Evolutionary conservation across 139 green algal species (phyloP).

Genomic region (Closterium sp.): DNA sequence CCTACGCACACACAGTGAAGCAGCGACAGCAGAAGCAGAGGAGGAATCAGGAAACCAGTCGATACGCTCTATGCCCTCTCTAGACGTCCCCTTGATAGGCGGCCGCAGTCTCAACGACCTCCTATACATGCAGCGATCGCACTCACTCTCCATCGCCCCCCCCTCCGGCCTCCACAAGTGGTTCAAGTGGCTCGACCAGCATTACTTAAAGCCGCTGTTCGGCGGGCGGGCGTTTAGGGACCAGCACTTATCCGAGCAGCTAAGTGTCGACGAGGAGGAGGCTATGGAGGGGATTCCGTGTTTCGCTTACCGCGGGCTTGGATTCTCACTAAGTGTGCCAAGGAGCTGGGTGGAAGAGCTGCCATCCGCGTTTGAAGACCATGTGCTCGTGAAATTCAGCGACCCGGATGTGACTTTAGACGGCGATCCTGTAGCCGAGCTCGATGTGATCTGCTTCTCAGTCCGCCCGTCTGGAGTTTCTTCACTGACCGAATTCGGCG

Average conservation of each 20-base stretch:
- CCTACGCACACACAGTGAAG: background rate
- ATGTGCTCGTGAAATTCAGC: background rate
- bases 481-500: background rate
- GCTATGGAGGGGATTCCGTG: background rate
- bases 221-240: constrained; percentile 29
- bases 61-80: background rate
- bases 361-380: background rate
- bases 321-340: background rate
- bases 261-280: background rate
- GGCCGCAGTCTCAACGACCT: constrained; percentile 4
- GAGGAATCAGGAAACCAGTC: background rate
- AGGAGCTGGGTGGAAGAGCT: background rate
- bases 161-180: constrained; percentile 5
- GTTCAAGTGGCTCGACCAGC: constrained; percentile 44
- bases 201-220: constrained; percentile 44
- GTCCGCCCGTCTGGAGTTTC: background rate
- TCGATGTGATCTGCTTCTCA: background rate
- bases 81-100: constrained; percentile 9
- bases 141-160: background rate
- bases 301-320: background rate
- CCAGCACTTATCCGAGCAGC: background rate
- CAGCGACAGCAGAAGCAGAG: background rate
- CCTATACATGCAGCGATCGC: constrained; percentile 9
- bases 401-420: background rate
- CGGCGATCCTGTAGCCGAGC: background rate